phyloP scores from a whole-genome alignment of 257 asterid genomes.

The Jacaranda mimosifolia region DNA sequence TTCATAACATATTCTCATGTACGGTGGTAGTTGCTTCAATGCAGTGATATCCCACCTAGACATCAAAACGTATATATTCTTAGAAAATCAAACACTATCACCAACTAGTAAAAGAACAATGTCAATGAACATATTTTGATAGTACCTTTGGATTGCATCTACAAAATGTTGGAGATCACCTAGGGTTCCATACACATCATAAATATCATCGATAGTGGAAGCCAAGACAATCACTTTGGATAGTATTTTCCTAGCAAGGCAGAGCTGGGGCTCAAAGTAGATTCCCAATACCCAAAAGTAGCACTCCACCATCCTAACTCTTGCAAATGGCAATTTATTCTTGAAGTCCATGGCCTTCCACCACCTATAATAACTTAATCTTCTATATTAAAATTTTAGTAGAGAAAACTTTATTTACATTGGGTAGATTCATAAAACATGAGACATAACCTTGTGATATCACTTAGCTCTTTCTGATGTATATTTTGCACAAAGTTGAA shows the following conservation, averaged over 20 bases:
- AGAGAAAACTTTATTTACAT: too few species aligned
- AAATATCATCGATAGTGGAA: not conserved
- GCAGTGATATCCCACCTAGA: conserved; percentile 38
- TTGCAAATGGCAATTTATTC: not conserved
- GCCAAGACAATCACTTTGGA: not conserved
- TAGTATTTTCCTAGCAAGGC: not conserved
- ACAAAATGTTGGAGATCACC: not conserved
- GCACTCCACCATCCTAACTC: not conserved
- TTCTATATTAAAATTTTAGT: too few species aligned
- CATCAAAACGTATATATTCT: not conserved
- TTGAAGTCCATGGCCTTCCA: not conserved
- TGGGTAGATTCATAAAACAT: too few species aligned
- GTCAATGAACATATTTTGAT: too few species aligned
- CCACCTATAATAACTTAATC: not conserved
- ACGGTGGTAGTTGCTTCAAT: conserved; percentile 25
- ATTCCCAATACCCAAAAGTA: not conserved
- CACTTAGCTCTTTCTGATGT: conserved; percentile 22
- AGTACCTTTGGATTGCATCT: not conserved
- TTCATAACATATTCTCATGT: conserved; percentile 24
- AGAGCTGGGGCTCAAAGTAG: not conserved
- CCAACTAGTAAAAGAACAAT: too few species aligned
- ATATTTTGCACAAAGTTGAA: conserved; percentile 37
- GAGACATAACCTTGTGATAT: too few species aligned
- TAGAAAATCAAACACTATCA: too few species aligned
- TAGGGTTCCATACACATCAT: not conserved